Base-by-base conservation (phyloP, 495 filamentous ascomycete genomes). In the Annulohypoxylon bovei region DNA sequence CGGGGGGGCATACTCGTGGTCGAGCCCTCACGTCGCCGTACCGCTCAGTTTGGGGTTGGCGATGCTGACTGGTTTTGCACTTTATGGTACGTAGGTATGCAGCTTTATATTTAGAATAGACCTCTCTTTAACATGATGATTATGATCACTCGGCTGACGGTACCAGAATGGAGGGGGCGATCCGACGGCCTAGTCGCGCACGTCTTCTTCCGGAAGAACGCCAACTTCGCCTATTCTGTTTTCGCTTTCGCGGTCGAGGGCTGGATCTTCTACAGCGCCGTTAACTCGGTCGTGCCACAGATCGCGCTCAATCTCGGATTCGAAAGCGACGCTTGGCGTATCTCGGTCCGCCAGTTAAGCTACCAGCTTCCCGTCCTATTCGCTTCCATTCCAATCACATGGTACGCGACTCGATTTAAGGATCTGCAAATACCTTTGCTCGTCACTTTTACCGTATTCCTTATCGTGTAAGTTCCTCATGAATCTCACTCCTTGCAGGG, bases 251-350 rank as follows among this genome's bases (percentile, higher is more conserved):
- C 81, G 4, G 84, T 87, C 32, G 85, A 88, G 77, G 84, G 83
- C 67, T 88, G 85, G 84, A 84, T 88, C 55, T 87, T 86, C 68
- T 88, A 86, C 70, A 83, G 80, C 54, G 85, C 85, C 22, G 84
- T 88, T 35, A 88, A 87, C 69, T 82, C 80, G 33, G 75, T 86
- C 44, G 83, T 82, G 7, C 85, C 86, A 2, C 84, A 86, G 58
- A 81, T 87, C 50, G 77, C 81, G 11, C 81, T 87, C 0, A 79
- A 87, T 67, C 78, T 88, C 7, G 86, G 85, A n/a, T 87, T 85
- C 61, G 82, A 84, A 62, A 75, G 61, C 12, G 73, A 79, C 54
- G 61, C 83, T 3, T 83, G 79, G 78, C 37, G 42, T 14, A 87
- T 87, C 50, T 79, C 82, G 11, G 70, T 86, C 25, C 80, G 85